phyloP scores from a whole-genome alignment of 768 basidiomycete genomes.

The Phlegmacium glaucopus region DNA sequence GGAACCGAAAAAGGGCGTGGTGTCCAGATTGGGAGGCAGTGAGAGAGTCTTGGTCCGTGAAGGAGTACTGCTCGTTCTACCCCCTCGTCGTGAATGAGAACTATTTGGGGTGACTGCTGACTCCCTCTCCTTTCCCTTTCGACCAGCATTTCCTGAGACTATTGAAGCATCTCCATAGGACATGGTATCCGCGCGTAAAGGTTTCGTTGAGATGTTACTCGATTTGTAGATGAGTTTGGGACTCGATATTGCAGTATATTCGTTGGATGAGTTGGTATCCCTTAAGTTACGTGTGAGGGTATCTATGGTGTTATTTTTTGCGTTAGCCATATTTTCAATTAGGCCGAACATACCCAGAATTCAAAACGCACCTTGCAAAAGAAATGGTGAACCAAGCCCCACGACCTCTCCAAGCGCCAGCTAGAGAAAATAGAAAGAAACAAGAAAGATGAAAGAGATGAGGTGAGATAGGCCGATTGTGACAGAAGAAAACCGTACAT shows the following conservation, averaged over 20 bases:
- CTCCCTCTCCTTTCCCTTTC: constrained; percentile 15
- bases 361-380: constrained; percentile 31
- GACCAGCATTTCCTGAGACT: constrained; percentile 13
- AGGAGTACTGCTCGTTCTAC: constrained; percentile 17
- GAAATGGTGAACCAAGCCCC: constrained; percentile 36
- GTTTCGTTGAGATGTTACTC: constrained; percentile 10
- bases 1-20: constrained; percentile 17
- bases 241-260: constrained; percentile 7
- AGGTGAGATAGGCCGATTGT: constrained; percentile 24
- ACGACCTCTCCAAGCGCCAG: constrained; percentile 23
- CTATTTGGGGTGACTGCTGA: constrained; percentile 8
- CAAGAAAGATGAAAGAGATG: constrained; percentile 20
- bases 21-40: constrained; percentile 24
- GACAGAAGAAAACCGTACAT: constrained; percentile 24
- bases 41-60: constrained; percentile 19
- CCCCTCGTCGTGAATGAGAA: constrained; percentile 14
- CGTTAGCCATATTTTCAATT: constrained; percentile 4
- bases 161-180: constrained; percentile 17
- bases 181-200: constrained; percentile 16
- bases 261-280: constrained; percentile 22
- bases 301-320: constrained; percentile 19
- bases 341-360: neutral
- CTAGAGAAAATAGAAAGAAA: constrained; percentile 22
- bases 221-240: constrained; percentile 3
- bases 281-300: constrained; percentile 31